These are phyloP conservation scores for Monascus ruber DNA, from an alignment of 2,329 filamentous ascomycete genomes.

Conservation along the genomic window DNA sequence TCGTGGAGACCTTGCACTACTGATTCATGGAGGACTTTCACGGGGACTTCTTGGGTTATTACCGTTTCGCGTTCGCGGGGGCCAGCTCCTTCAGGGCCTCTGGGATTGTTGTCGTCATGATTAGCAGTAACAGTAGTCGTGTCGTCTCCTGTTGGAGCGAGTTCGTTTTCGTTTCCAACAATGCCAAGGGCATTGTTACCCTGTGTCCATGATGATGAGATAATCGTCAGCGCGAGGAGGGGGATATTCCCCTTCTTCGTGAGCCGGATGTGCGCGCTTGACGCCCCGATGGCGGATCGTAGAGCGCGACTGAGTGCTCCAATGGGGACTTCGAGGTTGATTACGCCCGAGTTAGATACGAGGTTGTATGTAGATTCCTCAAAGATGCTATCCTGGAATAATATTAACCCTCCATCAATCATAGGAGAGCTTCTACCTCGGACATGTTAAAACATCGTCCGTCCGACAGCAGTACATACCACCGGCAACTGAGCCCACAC, in stretches of 20 bases:
- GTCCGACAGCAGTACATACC: constrained; percentile 15
- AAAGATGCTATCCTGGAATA: constrained; percentile 64
- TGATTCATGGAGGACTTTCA: constrained; percentile 72
- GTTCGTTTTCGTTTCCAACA: constrained; percentile 31
- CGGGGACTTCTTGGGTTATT: constrained; percentile 92
- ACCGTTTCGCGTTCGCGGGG: constrained; percentile 72
- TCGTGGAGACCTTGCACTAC: constrained; percentile 90
- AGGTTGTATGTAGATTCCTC: constrained; percentile 64
- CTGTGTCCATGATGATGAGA: constrained; percentile 42
- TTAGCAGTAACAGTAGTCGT: constrained; percentile 21
- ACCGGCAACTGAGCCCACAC: constrained; percentile 70
- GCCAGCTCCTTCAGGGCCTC: constrained; percentile 34
- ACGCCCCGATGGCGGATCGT: constrained; percentile 71
- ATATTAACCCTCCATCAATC: too few species aligned
- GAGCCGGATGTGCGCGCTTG: constrained; percentile 71
- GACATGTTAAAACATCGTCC: neutral
- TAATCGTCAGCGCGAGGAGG: constrained; percentile 80
- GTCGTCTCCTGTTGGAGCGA: constrained; percentile 11
- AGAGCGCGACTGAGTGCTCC: constrained; percentile 80
- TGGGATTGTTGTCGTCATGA: constrained; percentile 37
- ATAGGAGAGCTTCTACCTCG: too few species aligned
- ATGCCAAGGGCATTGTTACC: constrained; percentile 46
- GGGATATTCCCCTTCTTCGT: constrained; percentile 88
- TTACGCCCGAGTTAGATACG: constrained; percentile 82
- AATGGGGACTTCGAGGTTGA: constrained; percentile 94